Conservation (phyloP, 192 early-diverging fungal species). For the Backusella tuberculispora region DNA sequence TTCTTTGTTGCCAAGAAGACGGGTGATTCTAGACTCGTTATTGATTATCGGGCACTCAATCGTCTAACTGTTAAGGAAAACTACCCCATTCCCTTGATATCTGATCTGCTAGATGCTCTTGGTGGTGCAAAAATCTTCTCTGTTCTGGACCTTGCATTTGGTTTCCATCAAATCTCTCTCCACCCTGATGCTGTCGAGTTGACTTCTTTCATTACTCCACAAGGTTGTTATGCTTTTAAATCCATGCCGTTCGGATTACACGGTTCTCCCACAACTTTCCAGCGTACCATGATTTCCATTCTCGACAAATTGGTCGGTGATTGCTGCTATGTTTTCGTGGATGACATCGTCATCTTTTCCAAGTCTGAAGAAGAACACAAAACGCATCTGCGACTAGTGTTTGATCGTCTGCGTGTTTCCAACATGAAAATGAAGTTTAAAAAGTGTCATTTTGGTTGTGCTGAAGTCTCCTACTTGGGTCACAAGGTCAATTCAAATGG, state of each 20-base stretch:
- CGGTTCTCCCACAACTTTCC: slow-evolving; percentile 41
- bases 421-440: not conserved
- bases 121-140: slow-evolving; percentile 36
- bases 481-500: not conserved
- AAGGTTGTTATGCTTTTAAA: slow-evolving; percentile 25
- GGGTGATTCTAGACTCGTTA: slow-evolving; percentile 34
- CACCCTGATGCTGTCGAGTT: not conserved
- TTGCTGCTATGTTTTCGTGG: slow-evolving; percentile 42
- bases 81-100: slow-evolving; percentile 44
- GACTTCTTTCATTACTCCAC: not conserved
- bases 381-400: slow-evolving; percentile 16
- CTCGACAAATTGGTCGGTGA: not conserved
- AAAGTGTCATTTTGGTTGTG: slow-evolving; percentile 11
- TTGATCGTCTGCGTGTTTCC: not conserved
- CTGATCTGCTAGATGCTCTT: slow-evolving; percentile 34
- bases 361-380: slow-evolving; percentile 31
- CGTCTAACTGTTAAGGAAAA: slow-evolving; percentile 40
- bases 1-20: slow-evolving; percentile 51
- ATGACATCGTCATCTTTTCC: slow-evolving; percentile 48
- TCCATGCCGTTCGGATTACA: slow-evolving; percentile 36
- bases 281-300: not conserved
- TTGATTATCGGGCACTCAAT: slow-evolving; percentile 52
- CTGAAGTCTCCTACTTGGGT: not conserved
- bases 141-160: slow-evolving; percentile 11
- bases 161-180: slow-evolving; percentile 30